Base-by-base conservation (phyloP, 495 filamentous ascomycete species). In the Trichodelitschia bisporula region DNA sequence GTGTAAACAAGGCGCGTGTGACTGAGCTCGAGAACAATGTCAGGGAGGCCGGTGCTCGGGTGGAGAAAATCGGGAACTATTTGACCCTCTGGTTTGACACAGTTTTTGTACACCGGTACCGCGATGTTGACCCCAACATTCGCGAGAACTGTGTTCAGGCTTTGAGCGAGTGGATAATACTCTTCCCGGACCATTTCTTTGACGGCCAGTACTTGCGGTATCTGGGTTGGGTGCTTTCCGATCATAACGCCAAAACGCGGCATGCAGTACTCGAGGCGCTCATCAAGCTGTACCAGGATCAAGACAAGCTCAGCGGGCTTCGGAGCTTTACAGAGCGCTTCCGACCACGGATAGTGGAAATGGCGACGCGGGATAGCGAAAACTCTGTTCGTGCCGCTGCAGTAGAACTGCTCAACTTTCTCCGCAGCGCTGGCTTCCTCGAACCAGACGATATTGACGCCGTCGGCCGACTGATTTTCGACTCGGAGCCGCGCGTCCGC, bases 81-180 rank as follows among this genome's bases (percentile, higher is more conserved):
- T 64, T 92, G 27, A 70, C 70, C 35, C 74, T 84, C 40, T 69
- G 77, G 31, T 82, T 93, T 38, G 74, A 91, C 33, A 72, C 76
- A 6, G 68, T 93, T 17, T 97, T 86, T 40, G 69, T 91, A 18
- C 82, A 95, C 48, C 75, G 86, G 16, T 95, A 93, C 47, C 77
- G 86, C 19, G 86, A 97, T 39, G 64, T 93, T 14, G 86, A 97
- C 48, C 63, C 77, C 1, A 73, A 58, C 36, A 90, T 97, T 31
- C 66, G 86, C 20, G 62, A 67, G 2, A 79, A 90, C 36, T 90
- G 80, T 42, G 64, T 90, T 26, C 62, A 69, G 30, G 77, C 78
- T 4, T 58, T 97, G 15, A 78, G 80, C 21, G 59, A 65, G 18
- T 97, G 86, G 86, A 80, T 95, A 41, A 61, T 64, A 38, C 66